Conservation (phyloP, 768 basidiomycete genomes). For the Suillus decipiens region DNA sequence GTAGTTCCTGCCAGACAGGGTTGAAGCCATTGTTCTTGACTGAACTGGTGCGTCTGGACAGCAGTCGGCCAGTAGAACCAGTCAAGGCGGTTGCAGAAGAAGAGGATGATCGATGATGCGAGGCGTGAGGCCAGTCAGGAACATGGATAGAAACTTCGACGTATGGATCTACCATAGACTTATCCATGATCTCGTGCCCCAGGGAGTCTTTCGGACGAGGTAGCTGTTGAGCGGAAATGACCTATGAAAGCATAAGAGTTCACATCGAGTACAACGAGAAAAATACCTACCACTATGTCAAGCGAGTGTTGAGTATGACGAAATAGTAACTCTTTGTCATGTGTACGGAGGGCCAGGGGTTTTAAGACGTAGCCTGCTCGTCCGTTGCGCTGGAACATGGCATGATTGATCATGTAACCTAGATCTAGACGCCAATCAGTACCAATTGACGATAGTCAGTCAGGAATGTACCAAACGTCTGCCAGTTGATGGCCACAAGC, state of each 20-base stretch:
- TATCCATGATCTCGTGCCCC: slow-evolving; percentile 62
- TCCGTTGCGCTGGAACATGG: slow-evolving; percentile 95
- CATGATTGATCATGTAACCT: slow-evolving; percentile 89
- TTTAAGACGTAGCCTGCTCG: slow-evolving; percentile 89
- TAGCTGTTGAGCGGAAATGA: slow-evolving; percentile 91
- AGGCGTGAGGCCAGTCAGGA: slow-evolving; percentile 63
- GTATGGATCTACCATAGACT: slow-evolving; percentile 64
- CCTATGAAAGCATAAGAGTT: slow-evolving; percentile 28
- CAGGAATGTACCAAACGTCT: slow-evolving; percentile 75
- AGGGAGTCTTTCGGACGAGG: slow-evolving; percentile 67
- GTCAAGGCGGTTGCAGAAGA: slow-evolving; percentile 18
- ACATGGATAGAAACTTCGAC: slow-evolving; percentile 80
- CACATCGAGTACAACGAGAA: not conserved
- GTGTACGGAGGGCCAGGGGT: slow-evolving; percentile 70
- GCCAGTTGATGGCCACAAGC: slow-evolving; percentile 95
- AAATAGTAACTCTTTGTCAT: slow-evolving; percentile 58
- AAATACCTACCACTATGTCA: slow-evolving; percentile 55
- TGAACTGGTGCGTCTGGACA: slow-evolving; percentile 57
- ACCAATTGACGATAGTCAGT: slow-evolving; percentile 5
- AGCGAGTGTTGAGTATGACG: slow-evolving; percentile 60
- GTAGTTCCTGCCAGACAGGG: slow-evolving; percentile 77
- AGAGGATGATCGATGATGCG: slow-evolving; percentile 20
- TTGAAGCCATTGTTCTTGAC: slow-evolving; percentile 93
- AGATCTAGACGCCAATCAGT: slow-evolving; percentile 54
- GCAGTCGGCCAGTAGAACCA: slow-evolving; percentile 41